Percentiles rank a stretch among this genome's conserved stretches.
Evolutionary conservation across 164 flowering plant species (phyloP).

Genomic region (Vitis riparia): DNA sequence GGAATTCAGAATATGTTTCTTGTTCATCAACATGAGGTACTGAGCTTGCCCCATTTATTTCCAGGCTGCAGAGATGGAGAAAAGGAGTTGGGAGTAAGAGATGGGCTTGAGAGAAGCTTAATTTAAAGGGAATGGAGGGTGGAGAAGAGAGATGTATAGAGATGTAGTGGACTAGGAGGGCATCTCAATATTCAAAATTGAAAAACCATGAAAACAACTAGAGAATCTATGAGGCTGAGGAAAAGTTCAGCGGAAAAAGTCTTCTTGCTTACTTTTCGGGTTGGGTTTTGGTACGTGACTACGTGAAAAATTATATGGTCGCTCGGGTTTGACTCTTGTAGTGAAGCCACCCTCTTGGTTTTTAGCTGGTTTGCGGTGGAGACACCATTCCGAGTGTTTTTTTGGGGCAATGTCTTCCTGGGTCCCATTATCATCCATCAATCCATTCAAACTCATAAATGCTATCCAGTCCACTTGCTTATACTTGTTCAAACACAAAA

Average conservation of each 20-base stretch:
- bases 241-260: slow-evolving; percentile 23
- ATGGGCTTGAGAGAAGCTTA: not conserved
- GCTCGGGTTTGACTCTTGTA: slow-evolving; percentile 12
- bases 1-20: slow-evolving; percentile 19
- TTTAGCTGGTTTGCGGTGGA: slow-evolving; percentile 18
- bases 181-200: slow-evolving; percentile 10
- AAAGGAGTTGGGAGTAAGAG: not conserved
- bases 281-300: not conserved
- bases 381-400: slow-evolving; percentile 10
- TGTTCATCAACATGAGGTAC: slow-evolving; percentile 25
- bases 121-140: not conserved
- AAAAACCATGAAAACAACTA: slow-evolving; percentile 22
- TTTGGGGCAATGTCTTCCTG: slow-evolving; percentile 3
- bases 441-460: slow-evolving; percentile 11
- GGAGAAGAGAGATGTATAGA: not conserved
- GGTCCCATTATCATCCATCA: slow-evolving; percentile 4
- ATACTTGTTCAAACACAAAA: too few species aligned
- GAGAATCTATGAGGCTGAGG: slow-evolving; percentile 29
- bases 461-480: too few species aligned
- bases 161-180: not conserved
- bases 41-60: slow-evolving; percentile 18
- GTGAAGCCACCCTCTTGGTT: slow-evolving; percentile 20
- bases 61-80: not conserved
- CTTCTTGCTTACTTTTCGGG: slow-evolving; percentile 14
- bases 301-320: too few species aligned